Evolutionary conservation across 2,329 filamentous ascomycete species (phyloP).

Genomic region (Annulohypoxylon truncatum): DNA sequence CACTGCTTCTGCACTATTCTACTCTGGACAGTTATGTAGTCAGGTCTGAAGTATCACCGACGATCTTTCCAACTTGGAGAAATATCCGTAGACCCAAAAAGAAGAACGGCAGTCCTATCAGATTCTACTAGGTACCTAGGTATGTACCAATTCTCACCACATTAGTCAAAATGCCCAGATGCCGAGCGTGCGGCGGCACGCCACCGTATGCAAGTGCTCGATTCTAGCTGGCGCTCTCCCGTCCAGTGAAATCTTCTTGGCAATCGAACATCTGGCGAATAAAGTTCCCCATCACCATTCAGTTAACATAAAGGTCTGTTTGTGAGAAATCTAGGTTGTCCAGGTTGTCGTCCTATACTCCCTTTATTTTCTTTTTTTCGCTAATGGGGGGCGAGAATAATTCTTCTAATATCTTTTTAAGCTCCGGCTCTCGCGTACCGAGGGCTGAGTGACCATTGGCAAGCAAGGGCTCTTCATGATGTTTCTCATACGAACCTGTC

Average conservation of each 20-base stretch:
- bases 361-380: too few species aligned
- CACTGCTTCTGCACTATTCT: constrained; percentile 7
- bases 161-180: constrained; percentile 2
- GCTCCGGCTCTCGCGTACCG: not conserved
- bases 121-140: not conserved
- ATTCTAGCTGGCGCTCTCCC: constrained; percentile 27
- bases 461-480: constrained; percentile 7
- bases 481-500: constrained; percentile 26
- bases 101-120: not conserved
- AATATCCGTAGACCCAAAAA: constrained; percentile 8
- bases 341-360: too few species aligned
- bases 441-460: not conserved
- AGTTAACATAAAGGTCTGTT: constrained; percentile 12
- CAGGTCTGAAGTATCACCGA: not conserved
- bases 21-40: not conserved
- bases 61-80: constrained; percentile 20
- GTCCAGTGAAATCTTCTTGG: constrained; percentile 25
- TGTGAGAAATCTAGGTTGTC: not conserved
- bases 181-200: constrained; percentile 7
- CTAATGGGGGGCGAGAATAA: not conserved
- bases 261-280: not conserved
- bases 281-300: constrained; percentile 2
- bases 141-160: constrained; percentile 14
- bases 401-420: constrained; percentile 6
- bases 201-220: constrained; percentile 23